Base-by-base conservation (phyloP, 2,329 filamentous ascomycete species). In the Diplodia seriata region DNA sequence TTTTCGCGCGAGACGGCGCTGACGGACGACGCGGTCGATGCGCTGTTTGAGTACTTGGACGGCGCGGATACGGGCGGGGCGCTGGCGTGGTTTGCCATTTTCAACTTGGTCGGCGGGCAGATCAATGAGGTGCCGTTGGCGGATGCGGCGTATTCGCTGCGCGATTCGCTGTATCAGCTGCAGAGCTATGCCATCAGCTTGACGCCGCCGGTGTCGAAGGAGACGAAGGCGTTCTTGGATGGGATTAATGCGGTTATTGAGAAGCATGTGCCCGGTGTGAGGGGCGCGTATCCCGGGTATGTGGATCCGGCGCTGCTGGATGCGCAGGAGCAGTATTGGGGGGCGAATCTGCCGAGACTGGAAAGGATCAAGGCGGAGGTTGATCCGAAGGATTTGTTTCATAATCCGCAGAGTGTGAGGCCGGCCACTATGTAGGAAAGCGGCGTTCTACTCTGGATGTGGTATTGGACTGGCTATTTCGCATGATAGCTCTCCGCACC, bases 221-320 rank as follows among this genome's bases (percentile, higher is more conserved):
- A 76, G 62, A 80, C 79, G 12, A 76, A 77, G 14, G 68, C 71
- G 14, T 82, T 83, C 68, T 69, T 83, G 9, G 75, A 79, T 6
- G 77, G 78, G 50, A 76, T 82, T 70, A 80, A 81, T 66, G 74
- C 80, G 7, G 71, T 76, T n/a, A 71, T 81, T 14, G 74, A 71
- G 20, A 71, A 75, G 61, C 69, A 72, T 11, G 68, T 79, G 67
- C 71, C 74, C 20, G 72, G 74, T 15, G 73, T 73, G 12, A 71
- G 79, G 9, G 83, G 82, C 4, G 81, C 81, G 63, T 86, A 86
- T 71, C 80, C 82, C 56, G 85, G 85, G 70, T 86, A 86, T 66
- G 81, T 84, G 2, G 84, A 86, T 73, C 79, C 82, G 0, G 78
- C 76, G 40, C 74, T 86, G 67, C 75, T 76, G 8, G 75, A 79